A percentile compares a stretch with the other conserved stretches of the same genome.
Evolutionary conservation across 257 asterid genomes (phyloP).

Genomic region (Solanum appendiculatum): DNA sequence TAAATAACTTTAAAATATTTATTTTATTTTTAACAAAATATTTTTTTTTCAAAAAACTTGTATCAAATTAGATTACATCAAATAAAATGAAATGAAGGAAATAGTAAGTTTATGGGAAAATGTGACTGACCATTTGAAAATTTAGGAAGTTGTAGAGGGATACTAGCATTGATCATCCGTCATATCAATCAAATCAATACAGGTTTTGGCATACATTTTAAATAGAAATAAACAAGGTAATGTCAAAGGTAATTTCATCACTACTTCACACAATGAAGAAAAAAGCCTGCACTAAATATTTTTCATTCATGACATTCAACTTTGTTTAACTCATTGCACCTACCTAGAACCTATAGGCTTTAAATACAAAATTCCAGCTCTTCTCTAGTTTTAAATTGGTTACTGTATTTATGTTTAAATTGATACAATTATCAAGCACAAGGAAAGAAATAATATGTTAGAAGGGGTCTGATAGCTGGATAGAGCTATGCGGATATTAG

Average conservation of each 20-base stretch:
- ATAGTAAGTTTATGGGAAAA: not conserved
- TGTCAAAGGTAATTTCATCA: not conserved
- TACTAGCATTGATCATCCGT: not conserved
- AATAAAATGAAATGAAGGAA: not conserved
- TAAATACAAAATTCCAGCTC: not conserved
- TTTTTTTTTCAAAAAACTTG: too few species aligned
- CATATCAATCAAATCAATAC: not conserved
- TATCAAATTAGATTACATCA: too few species aligned
- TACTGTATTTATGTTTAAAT: not conserved
- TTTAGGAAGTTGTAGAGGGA: not conserved
- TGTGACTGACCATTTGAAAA: not conserved
- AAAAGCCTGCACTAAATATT: not conserved
- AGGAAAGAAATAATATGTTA: too few species aligned
- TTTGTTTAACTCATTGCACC: not conserved
- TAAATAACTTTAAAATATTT: too few species aligned
- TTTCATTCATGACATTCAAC: not conserved
- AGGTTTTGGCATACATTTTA: not conserved
- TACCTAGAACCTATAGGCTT: not conserved
- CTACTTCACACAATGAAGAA: not conserved
- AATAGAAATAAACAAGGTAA: not conserved
- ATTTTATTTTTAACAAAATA: too few species aligned
- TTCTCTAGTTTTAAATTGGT: not conserved
- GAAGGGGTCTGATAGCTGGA: too few species aligned
- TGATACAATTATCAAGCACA: not conserved
- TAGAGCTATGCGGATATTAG: too few species aligned